These are phyloP conservation scores for Chalara sp. DNA, from an alignment of 2,329 filamentous ascomycete genomes.

Conservation along the genomic window DNA sequence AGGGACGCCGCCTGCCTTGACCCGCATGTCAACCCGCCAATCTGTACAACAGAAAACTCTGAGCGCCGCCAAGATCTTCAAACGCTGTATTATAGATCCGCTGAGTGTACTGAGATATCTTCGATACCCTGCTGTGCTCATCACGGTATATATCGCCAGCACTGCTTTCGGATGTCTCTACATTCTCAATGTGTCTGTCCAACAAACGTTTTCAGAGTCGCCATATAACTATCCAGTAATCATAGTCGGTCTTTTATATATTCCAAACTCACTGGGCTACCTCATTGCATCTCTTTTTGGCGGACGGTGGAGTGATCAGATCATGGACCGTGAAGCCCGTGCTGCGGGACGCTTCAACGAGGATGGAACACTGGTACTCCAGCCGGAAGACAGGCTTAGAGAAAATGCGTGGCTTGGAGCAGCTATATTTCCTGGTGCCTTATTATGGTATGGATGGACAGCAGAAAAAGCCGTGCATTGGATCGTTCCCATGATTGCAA, in stretches of 20 bases:
- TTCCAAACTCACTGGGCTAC: conserved; percentile 71
- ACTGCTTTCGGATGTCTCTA: conserved; percentile 73
- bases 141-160: conserved; percentile 68
- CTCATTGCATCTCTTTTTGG: conserved; percentile 61
- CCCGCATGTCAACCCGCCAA: conserved; percentile 53
- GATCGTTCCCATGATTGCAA: conserved; percentile 55
- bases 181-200: conserved; percentile 70
- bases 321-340: conserved; percentile 72
- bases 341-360: conserved; percentile 63
- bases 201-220: conserved; percentile 56
- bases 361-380: conserved; percentile 57
- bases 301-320: conserved; percentile 71
- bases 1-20: conserved; percentile 20
- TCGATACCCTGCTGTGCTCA: conserved; percentile 64
- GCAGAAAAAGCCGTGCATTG: conserved; percentile 56
- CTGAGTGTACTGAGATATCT: conserved; percentile 64
- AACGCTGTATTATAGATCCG: conserved; percentile 64
- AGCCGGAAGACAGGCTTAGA: conserved; percentile 75
- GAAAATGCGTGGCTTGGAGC: conserved; percentile 77
- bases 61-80: conserved; percentile 44
- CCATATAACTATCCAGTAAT: conserved; percentile 66
- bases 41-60: conserved; percentile 53
- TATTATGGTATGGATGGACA: conserved; percentile 76
- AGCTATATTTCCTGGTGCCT: conserved; percentile 59
- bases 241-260: conserved; percentile 68